Evolutionary conservation across 2,329 filamentous ascomycete genomes (phyloP).

Genomic region (Aspergillus versicolor): DNA sequence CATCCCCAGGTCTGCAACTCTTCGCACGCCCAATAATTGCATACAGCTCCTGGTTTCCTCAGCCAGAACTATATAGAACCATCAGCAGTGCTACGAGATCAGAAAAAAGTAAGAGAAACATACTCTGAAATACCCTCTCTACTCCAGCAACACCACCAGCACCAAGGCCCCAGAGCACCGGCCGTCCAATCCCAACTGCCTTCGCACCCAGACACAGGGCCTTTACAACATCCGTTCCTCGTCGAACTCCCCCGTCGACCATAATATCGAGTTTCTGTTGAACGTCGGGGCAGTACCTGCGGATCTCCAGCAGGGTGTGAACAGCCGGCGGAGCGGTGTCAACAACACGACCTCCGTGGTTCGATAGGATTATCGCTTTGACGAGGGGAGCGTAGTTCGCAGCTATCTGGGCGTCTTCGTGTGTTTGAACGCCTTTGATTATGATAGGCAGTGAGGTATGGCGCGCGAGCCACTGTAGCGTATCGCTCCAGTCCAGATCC

Average conservation of each 20-base stretch:
- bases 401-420: slow-evolving; percentile 88
- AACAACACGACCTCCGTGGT: slow-evolving; percentile 83
- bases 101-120: not conserved
- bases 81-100: no score
- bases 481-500: slow-evolving; percentile 63
- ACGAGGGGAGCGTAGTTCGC: slow-evolving; percentile 70
- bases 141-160: not conserved
- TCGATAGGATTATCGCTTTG: slow-evolving; percentile 81
- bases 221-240: slow-evolving; percentile 85
- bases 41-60: not conserved
- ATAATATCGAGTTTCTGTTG: slow-evolving; percentile 72
- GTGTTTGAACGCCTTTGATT: slow-evolving; percentile 88
- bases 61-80: not conserved
- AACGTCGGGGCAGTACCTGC: slow-evolving; percentile 69
- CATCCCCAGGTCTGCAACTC: not conserved
- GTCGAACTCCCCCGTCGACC: slow-evolving; percentile 78
- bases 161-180: not conserved
- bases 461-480: slow-evolving; percentile 76
- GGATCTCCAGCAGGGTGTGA: slow-evolving; percentile 69
- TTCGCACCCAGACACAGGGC: slow-evolving; percentile 80
- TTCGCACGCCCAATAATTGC: not conserved
- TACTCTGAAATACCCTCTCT: not conserved
- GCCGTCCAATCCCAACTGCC: slow-evolving; percentile 60
- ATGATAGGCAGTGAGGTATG: slow-evolving; percentile 86
- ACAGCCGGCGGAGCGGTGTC: slow-evolving; percentile 81